phyloP scores from a whole-genome alignment of 2,329 filamentous ascomycete genomes.

The Aureobasidium sp. region DNA sequence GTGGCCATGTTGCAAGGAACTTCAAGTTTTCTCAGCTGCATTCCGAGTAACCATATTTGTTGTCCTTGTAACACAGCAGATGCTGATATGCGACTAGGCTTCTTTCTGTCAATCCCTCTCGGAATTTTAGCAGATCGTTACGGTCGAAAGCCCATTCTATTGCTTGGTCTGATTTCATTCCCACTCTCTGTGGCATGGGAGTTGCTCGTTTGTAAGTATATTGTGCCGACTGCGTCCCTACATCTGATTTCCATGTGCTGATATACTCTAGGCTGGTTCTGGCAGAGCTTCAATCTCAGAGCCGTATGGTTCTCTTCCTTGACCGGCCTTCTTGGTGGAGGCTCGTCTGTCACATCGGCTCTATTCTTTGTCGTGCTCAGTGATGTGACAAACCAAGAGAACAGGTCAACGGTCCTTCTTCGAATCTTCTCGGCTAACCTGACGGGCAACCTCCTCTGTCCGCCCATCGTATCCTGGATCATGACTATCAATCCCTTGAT shows the following conservation, averaged over 20 bases:
- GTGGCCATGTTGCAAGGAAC: slow-evolving; percentile 49
- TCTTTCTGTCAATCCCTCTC: slow-evolving; percentile 30
- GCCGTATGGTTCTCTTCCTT: slow-evolving; percentile 28
- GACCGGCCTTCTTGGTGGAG: slow-evolving; percentile 28
- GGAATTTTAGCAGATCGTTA: slow-evolving; percentile 31
- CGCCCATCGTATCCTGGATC: slow-evolving; percentile 29
- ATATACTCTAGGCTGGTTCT: slow-evolving; percentile 25
- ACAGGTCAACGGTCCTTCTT: slow-evolving; percentile 27
- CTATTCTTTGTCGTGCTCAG: slow-evolving; percentile 27
- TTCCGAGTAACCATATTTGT: slow-evolving; percentile 35
- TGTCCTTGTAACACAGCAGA: slow-evolving; percentile 7
- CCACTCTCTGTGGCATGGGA: slow-evolving; percentile 24
- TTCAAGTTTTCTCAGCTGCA: slow-evolving; percentile 39
- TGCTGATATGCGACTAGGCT: slow-evolving; percentile 9
- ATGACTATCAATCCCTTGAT: slow-evolving; percentile 32
- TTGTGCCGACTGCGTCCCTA: background rate
- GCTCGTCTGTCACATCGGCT: slow-evolving; percentile 22
- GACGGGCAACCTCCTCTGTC: slow-evolving; percentile 25
- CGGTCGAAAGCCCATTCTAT: slow-evolving; percentile 29
- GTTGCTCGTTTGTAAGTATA: slow-evolving; percentile 26
- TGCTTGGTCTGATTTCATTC: slow-evolving; percentile 25
- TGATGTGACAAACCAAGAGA: slow-evolving; percentile 27
- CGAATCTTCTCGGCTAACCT: slow-evolving; percentile 26
- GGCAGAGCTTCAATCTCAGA: slow-evolving; percentile 29
- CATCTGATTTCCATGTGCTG: background rate